These are phyloP conservation scores for Zymoseptoria ardabiliae DNA, from an alignment of 2,329 filamentous ascomycete genomes.

Conservation along the genomic window DNA sequence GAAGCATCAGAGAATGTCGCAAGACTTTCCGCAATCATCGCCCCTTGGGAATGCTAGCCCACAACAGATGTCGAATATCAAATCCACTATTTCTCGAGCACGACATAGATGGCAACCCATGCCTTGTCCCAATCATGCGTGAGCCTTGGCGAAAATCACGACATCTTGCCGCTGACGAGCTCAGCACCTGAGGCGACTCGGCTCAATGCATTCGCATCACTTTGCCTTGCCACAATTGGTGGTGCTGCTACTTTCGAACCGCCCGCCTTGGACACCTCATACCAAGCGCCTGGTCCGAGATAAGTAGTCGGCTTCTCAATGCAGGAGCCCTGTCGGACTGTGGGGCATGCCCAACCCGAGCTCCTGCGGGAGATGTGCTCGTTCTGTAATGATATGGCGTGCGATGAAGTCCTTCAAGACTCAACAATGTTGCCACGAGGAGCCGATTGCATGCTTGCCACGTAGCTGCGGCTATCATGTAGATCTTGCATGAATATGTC, in stretches of 20 bases:
- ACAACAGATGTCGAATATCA: not conserved
- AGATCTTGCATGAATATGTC: not conserved
- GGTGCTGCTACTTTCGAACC: not conserved
- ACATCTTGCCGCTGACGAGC: not conserved
- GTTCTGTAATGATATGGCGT: not conserved
- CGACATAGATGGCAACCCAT: not conserved
- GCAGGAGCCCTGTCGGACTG: not conserved
- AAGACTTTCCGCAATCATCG: not conserved
- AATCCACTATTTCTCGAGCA: not conserved
- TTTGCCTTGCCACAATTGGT: not conserved
- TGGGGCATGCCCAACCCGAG: not conserved
- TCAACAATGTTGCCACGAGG: not conserved
- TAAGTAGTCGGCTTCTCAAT: not conserved
- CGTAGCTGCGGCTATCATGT: not conserved
- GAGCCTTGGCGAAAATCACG: constrained; percentile 6
- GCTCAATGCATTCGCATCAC: not conserved
- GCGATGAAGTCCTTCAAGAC: not conserved
- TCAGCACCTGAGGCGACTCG: not conserved
- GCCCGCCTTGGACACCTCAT: not conserved
- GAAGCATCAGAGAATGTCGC: not conserved
- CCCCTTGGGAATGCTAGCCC: not conserved
- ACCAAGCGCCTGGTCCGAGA: not conserved
- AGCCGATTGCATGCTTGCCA: constrained; percentile 1
- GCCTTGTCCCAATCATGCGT: not conserved
- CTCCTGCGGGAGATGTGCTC: not conserved